Evolutionary conservation across 306 rosid species (phyloP), one percentile per base, ranked within the genome.

Genomic region (Sesbania bispinosa): DNA sequence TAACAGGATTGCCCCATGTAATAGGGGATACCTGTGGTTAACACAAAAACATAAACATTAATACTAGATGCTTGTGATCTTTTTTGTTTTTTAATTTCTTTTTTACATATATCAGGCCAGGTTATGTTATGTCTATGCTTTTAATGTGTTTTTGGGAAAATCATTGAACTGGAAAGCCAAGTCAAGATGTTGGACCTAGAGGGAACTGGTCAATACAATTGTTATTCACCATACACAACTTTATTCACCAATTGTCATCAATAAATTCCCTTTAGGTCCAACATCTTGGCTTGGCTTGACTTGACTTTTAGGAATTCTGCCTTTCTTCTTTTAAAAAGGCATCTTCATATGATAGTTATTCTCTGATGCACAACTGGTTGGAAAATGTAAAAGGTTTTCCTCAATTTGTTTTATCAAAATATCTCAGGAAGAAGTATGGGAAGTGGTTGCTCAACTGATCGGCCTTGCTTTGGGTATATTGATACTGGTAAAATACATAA

Each of bases 381-480:
- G 21, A 78, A 64, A 21, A 29, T 63, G 14, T 32, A 65, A 64
- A 61, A 10, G 58, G 15, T 36, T 81, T 59, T 67, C 30, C 68
- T 68, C 62, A 29, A 21, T 69, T 67, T 74, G 76, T 62, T 69
- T 75, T 78, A 23, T 80, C 68, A 66, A 55, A 74, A 79, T 68
- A 62, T 80, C 42, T 79, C 88, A 94, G 98, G 98, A 94, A 80
- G 98, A 94, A 86, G 97, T 94, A 79, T 94, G 98, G 98, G 98
- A 90, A 84, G 97, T 94, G 67, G 83, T 77, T 73, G 98, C 97
- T 8, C 97, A 94, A 82, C 81, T 94, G 80, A 60, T 86, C 66
- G 98, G 98, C 62, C 97, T 94, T 79, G 82, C 73, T 72, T 81
- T 90, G 75, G 98, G 98, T 74, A 86, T 94, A 79, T 73, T 83